phyloP scores from a whole-genome alignment of 441 rosid genomes.

The Arabidopsis lyrata region DNA sequence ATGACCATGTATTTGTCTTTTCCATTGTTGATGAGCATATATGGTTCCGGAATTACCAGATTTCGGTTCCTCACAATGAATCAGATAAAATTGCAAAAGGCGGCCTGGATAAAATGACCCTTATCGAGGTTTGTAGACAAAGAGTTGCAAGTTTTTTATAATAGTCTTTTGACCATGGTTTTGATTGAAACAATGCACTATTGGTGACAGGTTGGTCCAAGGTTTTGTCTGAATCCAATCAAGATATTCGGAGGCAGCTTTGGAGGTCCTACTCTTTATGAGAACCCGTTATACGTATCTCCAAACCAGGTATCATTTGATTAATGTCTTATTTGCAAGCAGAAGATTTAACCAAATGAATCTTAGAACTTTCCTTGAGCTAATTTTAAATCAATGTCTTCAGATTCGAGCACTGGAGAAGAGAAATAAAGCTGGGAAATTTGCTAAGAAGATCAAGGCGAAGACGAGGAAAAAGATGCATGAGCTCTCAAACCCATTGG shows the following conservation, averaged over 20 bases:
- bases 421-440: constrained; percentile 75
- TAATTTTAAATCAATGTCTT: background rate
- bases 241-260: constrained; percentile 95
- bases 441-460: constrained; percentile 90
- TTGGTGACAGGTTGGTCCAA: constrained; percentile 36
- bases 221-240: constrained; percentile 73
- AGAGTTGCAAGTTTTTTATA: constrained; percentile 38
- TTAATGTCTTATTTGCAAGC: background rate
- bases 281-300: constrained; percentile 88
- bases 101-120: constrained; percentile 94
- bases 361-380: background rate
- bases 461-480: constrained; percentile 92
- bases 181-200: background rate
- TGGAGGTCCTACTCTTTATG: constrained; percentile 93
- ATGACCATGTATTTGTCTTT: constrained; percentile 95
- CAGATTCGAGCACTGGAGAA: constrained; percentile 94
- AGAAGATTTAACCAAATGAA: background rate
- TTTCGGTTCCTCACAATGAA: constrained; percentile 87
- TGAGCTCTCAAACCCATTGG: constrained; percentile 79
- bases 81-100: constrained; percentile 86
- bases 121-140: constrained; percentile 76
- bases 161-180: constrained; percentile 51
- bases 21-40: constrained; percentile 72
- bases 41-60: constrained; percentile 99
- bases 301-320: constrained; percentile 75